Conservation (phyloP, 805 yeast species). For the Wickerhamomyces tratensis region DNA sequence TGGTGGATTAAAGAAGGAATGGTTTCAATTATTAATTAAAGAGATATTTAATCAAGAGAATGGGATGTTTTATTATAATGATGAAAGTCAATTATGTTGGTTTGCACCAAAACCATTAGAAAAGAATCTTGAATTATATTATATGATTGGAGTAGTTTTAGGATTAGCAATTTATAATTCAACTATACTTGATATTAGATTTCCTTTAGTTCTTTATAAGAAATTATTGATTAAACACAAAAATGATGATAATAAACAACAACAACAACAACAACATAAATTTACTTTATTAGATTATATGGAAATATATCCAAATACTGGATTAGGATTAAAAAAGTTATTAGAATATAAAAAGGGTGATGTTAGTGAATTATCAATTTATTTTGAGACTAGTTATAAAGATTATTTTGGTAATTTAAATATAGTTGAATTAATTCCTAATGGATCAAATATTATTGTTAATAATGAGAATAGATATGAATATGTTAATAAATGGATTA, state of each 20-base stretch:
- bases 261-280: conserved; percentile 19
- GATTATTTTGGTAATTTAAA: conserved; percentile 35
- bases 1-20: conserved; percentile 89
- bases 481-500: conserved; percentile 56
- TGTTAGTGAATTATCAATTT: conserved; percentile 41
- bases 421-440: conserved; percentile 41
- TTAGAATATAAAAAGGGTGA: conserved; percentile 32
- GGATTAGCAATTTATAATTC: conserved; percentile 92
- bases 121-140: conserved; percentile 46
- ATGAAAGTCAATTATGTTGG: conserved; percentile 71
- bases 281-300: conserved; percentile 54
- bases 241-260: too few relatives aligned
- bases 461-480: conserved; percentile 44
- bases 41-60: conserved; percentile 60
- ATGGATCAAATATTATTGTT: conserved; percentile 50
- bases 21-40: conserved; percentile 73
- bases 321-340: conserved; percentile 36
- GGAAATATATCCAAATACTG: conserved; percentile 63
- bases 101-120: conserved; percentile 42
- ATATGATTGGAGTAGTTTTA: conserved; percentile 73
- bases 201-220: conserved; percentile 74
- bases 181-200: conserved; percentile 68
- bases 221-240: conserved; percentile 40
- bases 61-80: conserved; percentile 57
- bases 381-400: conserved; percentile 51